Evolutionary conservation across 1,284 basidiomycete species (phyloP), one percentile per base, ranked within the genome.

Genomic region (Sporisorium exsertum): DNA sequence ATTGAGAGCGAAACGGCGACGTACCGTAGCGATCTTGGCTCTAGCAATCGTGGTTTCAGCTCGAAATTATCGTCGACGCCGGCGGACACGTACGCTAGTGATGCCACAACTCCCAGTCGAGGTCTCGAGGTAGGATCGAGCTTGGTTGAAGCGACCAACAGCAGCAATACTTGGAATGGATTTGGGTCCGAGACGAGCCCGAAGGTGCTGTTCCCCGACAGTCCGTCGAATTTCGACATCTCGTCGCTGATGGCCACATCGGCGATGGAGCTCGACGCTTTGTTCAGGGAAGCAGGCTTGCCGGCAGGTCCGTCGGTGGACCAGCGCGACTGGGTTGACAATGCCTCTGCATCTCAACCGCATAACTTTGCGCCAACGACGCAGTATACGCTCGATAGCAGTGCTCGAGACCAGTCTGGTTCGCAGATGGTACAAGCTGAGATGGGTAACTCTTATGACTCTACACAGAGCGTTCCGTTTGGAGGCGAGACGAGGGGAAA

Each of bases 221-320:
- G 73, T 46, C 73, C 73, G 20, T 72, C 69, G 16, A 68, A 76
- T 26, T 53, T 76, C n/a, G 73, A 76, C 35, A 72, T 72, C 29
- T 71, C 64, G 5, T 76, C 73, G 8, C 53, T 76, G 46, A 76
- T 76, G 73, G 73, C 73, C 8, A 51, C 62, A 1, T 76, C 73
- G n/a, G 73, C 73, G 40, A 76, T 76, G 73, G 73, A 76, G 57
- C 65, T 76, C 12, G 73, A 76, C 40, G 62, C 65, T 5, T 50
- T 76, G 1, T 76, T 76, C 53, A 52, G 63, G n/a, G 73, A 76
- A 40, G 68, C 73, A 12, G 73, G 68, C 1, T 42, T 71, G 51
- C 64, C 73, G 10, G 52, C 72, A 3, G 72, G 72, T 3, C 67
- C 67, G 0, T 55, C 63, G 5, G 57, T 64, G n/a, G 72, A 67